phyloP scores from a whole-genome alignment of 148 eudicot genomes.

The Silene uniflora region DNA sequence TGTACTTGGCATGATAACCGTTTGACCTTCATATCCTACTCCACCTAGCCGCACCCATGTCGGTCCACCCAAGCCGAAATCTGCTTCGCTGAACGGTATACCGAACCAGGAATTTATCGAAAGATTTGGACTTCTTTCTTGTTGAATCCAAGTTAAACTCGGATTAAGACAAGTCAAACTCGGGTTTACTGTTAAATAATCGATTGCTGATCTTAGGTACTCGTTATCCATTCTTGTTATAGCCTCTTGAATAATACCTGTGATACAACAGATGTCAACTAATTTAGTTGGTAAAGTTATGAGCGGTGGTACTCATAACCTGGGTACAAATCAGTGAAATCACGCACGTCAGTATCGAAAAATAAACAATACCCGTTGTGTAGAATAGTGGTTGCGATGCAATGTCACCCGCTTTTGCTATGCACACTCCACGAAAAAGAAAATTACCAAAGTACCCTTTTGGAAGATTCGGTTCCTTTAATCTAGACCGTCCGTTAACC shows the following conservation, averaged over 20 bases:
- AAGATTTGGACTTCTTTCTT: slow-evolving; percentile 28
- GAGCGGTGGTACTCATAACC: too few relatives aligned
- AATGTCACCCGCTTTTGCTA: slow-evolving; percentile 26
- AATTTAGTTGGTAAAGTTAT: too few relatives aligned
- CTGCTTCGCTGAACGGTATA: slow-evolving; percentile 26
- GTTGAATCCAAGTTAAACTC: slow-evolving; percentile 15
- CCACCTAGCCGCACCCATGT: slow-evolving; percentile 26
- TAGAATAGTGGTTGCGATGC: slow-evolving; percentile 10
- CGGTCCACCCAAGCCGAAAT: slow-evolving; percentile 38
- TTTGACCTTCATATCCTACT: slow-evolving; percentile 30
- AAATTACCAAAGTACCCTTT: slow-evolving; percentile 31
- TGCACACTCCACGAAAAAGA: slow-evolving; percentile 24
- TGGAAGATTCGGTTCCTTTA: slow-evolving; percentile 22
- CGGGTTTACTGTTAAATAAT: slow-evolving; percentile 28
- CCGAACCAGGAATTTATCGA: slow-evolving; percentile 29
- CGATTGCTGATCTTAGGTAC: slow-evolving; percentile 31
- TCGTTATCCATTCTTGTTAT: slow-evolving; percentile 26
- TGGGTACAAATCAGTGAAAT: too few relatives aligned
- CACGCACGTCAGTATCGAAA: too few relatives aligned
- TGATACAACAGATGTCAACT: neutral
- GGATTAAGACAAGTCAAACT: slow-evolving; percentile 23
- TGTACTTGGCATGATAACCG: slow-evolving; percentile 26
- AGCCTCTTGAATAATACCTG: slow-evolving; percentile 21
- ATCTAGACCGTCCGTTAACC: slow-evolving; percentile 27
- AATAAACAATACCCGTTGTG: neutral